Evolutionary conservation across 2,329 filamentous ascomycete species (phyloP).

Genomic region (Monosporascus sp.): DNA sequence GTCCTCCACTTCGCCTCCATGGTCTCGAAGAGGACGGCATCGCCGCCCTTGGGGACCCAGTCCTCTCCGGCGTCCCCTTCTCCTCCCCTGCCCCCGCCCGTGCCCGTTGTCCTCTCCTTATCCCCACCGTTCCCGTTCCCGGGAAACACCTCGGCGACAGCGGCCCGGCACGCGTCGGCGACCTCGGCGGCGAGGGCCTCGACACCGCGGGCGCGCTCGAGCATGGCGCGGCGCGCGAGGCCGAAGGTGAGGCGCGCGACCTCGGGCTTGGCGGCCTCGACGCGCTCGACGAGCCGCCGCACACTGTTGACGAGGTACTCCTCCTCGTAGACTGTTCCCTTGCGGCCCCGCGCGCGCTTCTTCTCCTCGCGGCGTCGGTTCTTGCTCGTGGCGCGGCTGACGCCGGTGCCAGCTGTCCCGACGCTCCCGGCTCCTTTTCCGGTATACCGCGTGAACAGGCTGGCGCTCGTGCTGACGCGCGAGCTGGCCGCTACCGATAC

Average conservation of each 20-base stretch:
- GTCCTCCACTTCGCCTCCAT: constrained; percentile 39
- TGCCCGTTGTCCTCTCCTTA: constrained; percentile 6
- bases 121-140: constrained; percentile 14
- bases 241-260: constrained; percentile 70
- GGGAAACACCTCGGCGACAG: constrained; percentile 65
- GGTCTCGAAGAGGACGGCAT: constrained; percentile 47
- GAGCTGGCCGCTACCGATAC: constrained; percentile 81
- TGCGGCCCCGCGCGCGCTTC: constrained; percentile 89
- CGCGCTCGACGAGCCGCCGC: constrained; percentile 72
- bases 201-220: constrained; percentile 75
- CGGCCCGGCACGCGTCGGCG: constrained; percentile 59
- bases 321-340: constrained; percentile 96
- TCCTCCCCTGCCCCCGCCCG: constrained; percentile 14
- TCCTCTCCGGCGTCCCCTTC: constrained; percentile 19
- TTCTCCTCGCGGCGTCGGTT: constrained; percentile 87
- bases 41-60: constrained; percentile 38
- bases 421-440: constrained; percentile 55
- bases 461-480: constrained; percentile 74
- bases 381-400: constrained; percentile 76
- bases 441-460: constrained; percentile 89
- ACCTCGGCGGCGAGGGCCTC: constrained; percentile 72
- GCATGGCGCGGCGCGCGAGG: constrained; percentile 74
- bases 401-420: constrained; percentile 66
- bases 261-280: constrained; percentile 69
- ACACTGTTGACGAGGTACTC: constrained; percentile 93